phyloP scores from a whole-genome alignment of 176 grass and related monocot genomes.

The Poa annua region DNA sequence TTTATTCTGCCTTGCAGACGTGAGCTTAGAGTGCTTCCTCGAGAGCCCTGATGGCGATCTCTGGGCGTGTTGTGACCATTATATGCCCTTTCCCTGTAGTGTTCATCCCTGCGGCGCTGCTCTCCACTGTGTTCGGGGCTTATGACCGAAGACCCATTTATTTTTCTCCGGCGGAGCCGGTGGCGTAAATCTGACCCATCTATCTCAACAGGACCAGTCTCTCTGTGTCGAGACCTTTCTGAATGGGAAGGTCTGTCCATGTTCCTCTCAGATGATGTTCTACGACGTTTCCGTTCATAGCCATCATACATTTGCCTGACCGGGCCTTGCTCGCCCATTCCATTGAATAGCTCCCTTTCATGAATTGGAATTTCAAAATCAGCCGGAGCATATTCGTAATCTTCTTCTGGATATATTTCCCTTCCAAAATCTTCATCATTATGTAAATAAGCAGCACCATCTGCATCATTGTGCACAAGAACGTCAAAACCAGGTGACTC shows the following conservation, averaged over 20 bases:
- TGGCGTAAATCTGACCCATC: conserved; percentile 84
- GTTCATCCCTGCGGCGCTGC: conserved; percentile 46
- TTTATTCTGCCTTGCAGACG: conserved; percentile 87
- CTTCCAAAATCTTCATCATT: conserved; percentile 71
- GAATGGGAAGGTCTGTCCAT: conserved; percentile 57
- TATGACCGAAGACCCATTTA: conserved; percentile 52
- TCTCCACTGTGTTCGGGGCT: conserved; percentile 50
- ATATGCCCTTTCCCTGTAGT: conserved; percentile 51
- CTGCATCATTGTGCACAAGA: conserved; percentile 79
- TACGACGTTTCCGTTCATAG: conserved; percentile 70
- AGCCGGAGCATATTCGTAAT: conserved; percentile 68
- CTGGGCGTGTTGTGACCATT: conserved; percentile 37
- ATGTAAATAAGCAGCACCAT: conserved; percentile 66
- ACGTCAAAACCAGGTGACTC: conserved; percentile 97
- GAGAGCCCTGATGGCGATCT: conserved; percentile 46
- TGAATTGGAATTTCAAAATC: conserved; percentile 58
- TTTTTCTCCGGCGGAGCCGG: conserved; percentile 72
- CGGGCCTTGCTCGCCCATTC: conserved; percentile 44
- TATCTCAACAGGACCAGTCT: conserved; percentile 43
- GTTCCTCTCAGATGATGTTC: conserved; percentile 61
- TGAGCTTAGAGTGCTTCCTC: conserved; percentile 55
- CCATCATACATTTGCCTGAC: conserved; percentile 47
- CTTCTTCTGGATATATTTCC: conserved; percentile 70
- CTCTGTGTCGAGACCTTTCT: conserved; percentile 58
- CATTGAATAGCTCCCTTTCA: conserved; percentile 71